These are phyloP conservation scores for Nemania sp. DNA, from an alignment of 2,329 filamentous ascomycete genomes.

Conservation along the genomic window DNA sequence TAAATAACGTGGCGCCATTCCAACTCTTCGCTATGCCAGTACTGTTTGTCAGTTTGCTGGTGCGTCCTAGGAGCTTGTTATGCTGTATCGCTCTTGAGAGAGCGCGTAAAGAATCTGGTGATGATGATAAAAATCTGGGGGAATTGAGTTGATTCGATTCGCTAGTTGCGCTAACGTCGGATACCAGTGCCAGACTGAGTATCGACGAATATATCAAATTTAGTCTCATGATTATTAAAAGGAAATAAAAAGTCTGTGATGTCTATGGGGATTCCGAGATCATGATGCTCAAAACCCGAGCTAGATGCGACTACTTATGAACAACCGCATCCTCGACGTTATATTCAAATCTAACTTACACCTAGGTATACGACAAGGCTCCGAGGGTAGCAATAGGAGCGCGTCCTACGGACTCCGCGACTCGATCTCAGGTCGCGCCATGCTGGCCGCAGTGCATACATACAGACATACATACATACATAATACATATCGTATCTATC, in stretches of 20 bases:
- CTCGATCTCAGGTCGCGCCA: not conserved
- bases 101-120: slow-evolving; percentile 10
- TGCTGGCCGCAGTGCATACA: not conserved
- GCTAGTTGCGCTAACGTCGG: not conserved
- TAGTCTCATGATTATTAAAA: slow-evolving; percentile 17
- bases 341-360: not conserved
- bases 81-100: slow-evolving; percentile 20
- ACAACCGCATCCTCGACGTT: not conserved
- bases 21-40: slow-evolving; percentile 56
- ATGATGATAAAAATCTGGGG: not conserved
- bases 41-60: slow-evolving; percentile 45
- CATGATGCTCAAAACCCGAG: not conserved
- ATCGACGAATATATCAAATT: slow-evolving; percentile 10
- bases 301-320: slow-evolving; percentile 8
- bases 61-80: slow-evolving; percentile 13
- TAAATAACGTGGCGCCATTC: slow-evolving; percentile 55
- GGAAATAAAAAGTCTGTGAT: not conserved
- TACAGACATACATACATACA: slow-evolving; percentile 1
- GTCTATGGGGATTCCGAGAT: not conserved
- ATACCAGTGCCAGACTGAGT: slow-evolving; percentile 23
- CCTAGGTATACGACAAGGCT: not conserved
- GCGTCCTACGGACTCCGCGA: slow-evolving; percentile 9
- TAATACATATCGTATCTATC: too few species aligned
- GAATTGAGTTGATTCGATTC: not conserved
- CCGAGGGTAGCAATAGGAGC: not conserved